These are phyloP conservation scores for Nakazawaea ernobii DNA, from an alignment of 805 yeast species.

Conservation along the genomic window DNA sequence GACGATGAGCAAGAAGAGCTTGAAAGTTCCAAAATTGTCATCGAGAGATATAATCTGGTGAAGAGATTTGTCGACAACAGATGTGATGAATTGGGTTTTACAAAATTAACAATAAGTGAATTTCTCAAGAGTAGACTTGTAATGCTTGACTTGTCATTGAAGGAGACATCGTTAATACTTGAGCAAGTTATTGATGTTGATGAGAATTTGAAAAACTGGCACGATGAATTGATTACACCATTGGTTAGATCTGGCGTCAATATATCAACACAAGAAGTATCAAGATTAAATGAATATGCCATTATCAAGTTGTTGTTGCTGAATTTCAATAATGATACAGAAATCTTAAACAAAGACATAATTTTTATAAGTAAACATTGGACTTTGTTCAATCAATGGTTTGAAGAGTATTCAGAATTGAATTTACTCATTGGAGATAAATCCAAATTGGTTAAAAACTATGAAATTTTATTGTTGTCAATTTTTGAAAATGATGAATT, in stretches of 20 bases:
- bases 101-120: background rate
- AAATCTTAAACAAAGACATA: background rate
- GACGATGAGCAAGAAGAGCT: constrained; percentile 1
- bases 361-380: background rate
- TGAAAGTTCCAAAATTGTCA: no score
- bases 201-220: background rate
- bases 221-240: background rate
- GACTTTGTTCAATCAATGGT: constrained; percentile 7
- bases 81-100: background rate
- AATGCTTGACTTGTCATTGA: background rate
- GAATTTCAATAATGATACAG: background rate
- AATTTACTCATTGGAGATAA: background rate
- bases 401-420: background rate
- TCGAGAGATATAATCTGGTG: background rate
- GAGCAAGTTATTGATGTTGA: background rate
- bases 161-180: background rate
- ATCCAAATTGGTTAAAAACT: background rate
- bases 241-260: constrained; percentile 1
- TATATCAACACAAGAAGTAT: background rate
- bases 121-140: background rate
- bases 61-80: background rate
- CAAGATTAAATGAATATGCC: background rate
- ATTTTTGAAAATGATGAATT: constrained; percentile 8
- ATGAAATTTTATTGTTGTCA: background rate
- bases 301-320: background rate